Evolutionary conservation across 2,329 filamentous ascomycete genomes (phyloP).

Genomic region (Colletotrichum chrysophilum): DNA sequence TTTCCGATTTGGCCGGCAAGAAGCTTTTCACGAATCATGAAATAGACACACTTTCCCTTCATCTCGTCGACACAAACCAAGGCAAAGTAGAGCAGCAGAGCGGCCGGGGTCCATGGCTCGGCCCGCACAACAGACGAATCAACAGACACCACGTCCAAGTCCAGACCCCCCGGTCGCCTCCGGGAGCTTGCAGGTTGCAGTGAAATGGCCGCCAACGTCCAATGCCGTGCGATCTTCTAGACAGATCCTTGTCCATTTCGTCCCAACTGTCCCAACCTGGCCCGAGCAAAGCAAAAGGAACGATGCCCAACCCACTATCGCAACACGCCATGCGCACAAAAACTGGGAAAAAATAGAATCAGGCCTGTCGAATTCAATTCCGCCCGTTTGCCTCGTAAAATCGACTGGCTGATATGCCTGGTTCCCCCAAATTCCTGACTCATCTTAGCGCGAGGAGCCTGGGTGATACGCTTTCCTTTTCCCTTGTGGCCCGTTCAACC

Average conservation of each 20-base stretch:
- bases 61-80: neutral
- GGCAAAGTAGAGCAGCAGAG: neutral
- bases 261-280: constrained; percentile 11
- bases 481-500: neutral
- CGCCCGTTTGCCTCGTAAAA: constrained; percentile 2
- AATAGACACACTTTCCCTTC: neutral
- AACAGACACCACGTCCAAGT: constrained; percentile 14
- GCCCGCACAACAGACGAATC: constrained; percentile 14
- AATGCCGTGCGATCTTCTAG: neutral
- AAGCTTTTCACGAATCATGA: neutral
- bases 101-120: constrained; percentile 9
- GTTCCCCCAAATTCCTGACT: constrained; percentile 9
- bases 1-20: neutral
- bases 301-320: constrained; percentile 16
- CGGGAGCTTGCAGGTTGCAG: constrained; percentile 13
- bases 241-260: constrained; percentile 6
- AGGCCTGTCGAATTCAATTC: neutral
- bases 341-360: neutral
- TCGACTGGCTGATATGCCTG: neutral
- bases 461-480: constrained; percentile 7
- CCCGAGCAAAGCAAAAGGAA: constrained; percentile 8
- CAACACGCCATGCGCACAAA: constrained; percentile 15
- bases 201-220: neutral
- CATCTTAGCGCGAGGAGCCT: neutral
- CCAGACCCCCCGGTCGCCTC: neutral